phyloP scores from a whole-genome alignment of 306 rosid genomes.

The Lablab purpureus region DNA sequence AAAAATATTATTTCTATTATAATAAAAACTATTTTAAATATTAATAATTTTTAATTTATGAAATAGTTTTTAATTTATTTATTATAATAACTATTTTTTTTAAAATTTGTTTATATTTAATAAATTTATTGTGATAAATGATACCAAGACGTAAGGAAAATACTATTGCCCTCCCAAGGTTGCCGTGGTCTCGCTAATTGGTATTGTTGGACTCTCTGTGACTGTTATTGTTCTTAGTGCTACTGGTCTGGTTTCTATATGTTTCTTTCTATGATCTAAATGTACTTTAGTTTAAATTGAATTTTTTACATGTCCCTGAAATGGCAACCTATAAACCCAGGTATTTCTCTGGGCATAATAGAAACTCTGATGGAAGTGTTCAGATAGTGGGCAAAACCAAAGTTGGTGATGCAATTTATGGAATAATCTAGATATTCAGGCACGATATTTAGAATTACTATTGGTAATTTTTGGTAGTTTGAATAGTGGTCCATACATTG shows the following conservation, averaged over 20 bases:
- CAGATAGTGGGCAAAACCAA: slow-evolving; percentile 71
- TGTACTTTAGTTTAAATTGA: slow-evolving; percentile 9
- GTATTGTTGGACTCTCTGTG: slow-evolving; percentile 83
- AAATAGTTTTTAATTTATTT: no score
- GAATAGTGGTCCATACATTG: no score
- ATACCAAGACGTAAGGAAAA: no score
- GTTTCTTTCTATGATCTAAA: slow-evolving; percentile 25
- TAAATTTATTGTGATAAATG: no score
- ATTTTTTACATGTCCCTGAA: slow-evolving; percentile 24
- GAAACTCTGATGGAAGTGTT: slow-evolving; percentile 54
- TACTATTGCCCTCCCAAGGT: no score
- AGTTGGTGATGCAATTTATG: slow-evolving; percentile 70
- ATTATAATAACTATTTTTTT: no score
- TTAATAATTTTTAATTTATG: no score
- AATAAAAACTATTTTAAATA: no score
- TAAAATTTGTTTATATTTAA: no score
- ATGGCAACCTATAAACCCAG: slow-evolving; percentile 55
- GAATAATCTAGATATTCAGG: slow-evolving; percentile 79
- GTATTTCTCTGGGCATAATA: slow-evolving; percentile 82
- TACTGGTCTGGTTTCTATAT: slow-evolving; percentile 67
- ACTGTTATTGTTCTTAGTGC: slow-evolving; percentile 75
- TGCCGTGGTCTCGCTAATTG: slow-evolving; percentile 93
- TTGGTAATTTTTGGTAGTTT: no score
- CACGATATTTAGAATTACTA: slow-evolving; percentile 45
- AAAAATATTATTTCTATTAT: no score